Evolutionary conservation across 1,284 basidiomycete species (phyloP).

Genomic region (Cutaneotrichosporon arboriforme): DNA sequence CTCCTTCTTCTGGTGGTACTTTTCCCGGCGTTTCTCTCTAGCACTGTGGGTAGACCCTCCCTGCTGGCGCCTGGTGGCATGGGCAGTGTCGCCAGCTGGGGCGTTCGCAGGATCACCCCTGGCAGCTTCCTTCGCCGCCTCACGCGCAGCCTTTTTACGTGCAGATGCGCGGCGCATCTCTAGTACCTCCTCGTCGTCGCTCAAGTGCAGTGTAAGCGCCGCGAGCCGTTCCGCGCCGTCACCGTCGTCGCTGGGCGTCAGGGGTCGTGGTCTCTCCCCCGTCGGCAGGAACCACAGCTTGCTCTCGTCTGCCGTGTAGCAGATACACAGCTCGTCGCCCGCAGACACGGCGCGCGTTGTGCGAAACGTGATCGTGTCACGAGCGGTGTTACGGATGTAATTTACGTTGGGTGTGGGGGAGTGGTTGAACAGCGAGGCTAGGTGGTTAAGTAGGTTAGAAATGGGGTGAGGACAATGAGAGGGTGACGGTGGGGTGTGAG

Average conservation of each 20-base stretch:
- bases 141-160: background rate
- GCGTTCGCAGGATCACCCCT: too few species aligned
- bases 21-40: constrained; percentile 9
- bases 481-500: too few species aligned
- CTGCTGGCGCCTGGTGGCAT: constrained; percentile 5
- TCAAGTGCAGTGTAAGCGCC: background rate
- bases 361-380: constrained; percentile 34
- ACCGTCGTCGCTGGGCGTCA: constrained; percentile 9
- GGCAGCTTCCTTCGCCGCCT: background rate
- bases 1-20: constrained; percentile 15
- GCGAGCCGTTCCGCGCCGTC: constrained; percentile 10
- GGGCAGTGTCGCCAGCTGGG: too few species aligned
- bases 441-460: too few species aligned
- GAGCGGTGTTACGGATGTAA: constrained; percentile 32
- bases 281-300: constrained; percentile 45
- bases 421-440: constrained; percentile 49
- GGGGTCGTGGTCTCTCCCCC: background rate
- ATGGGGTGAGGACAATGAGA: too few species aligned
- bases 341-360: constrained; percentile 28
- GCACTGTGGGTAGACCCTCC: constrained; percentile 12
- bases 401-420: constrained; percentile 47
- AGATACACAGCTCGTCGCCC: constrained; percentile 44
- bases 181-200: constrained; percentile 3
- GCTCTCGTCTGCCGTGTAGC: constrained; percentile 44
- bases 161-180: background rate